Base-by-base conservation (phyloP, 2,329 filamentous ascomycete genomes). In the Microdochium trichocladiopsis region DNA sequence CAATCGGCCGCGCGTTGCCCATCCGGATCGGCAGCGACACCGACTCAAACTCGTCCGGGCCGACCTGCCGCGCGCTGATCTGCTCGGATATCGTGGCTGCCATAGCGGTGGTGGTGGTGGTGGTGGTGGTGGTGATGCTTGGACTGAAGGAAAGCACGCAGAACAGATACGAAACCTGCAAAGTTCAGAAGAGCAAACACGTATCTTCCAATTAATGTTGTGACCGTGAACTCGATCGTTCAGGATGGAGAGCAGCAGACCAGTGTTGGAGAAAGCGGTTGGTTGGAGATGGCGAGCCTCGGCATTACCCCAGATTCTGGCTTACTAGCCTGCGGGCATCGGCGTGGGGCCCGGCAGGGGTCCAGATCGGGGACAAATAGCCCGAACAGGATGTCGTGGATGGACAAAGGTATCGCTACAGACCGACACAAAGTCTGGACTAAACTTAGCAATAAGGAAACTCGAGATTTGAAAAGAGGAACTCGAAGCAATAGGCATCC, bases 1-100 rank as follows among this genome's bases (percentile, higher is more conserved):
- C 56, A 22, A 57, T 57, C 16, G 54, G 54, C 4, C 41, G 37
- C 18, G 49, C 16, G 48, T 57, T 57, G 41, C 56, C 56, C 52
- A 56, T 52, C 14, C 54, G 51, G 37, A 48, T 37, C 11, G 56
- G 54, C 12, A 52, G 51, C 23, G 37, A 24, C 2, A 23, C 33
- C 24, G 56, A 57, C 3, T 37, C 47, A 47, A 48, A 57, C 45
- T 57, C 49, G 31, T 52, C 54, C 9, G 52, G 54, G 5, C 36
- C 47, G 16, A 52, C 43, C 43, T 54, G 48, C 16, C 51, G 50
- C 24, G 56, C 36, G 51, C 43, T 52, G 4, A 55, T 49, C 31
- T 54, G 54, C 4, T 54, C 52, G 18, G 50, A 31, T 9, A 55
- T 33, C 2, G 50, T 52, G 18, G 24, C 31, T 24, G 51, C 50